Evolutionary conservation across 2,329 filamentous ascomycete genomes (phyloP), one percentile per base, ranked within the genome.

Genomic region (Mariannaea sp.): DNA sequence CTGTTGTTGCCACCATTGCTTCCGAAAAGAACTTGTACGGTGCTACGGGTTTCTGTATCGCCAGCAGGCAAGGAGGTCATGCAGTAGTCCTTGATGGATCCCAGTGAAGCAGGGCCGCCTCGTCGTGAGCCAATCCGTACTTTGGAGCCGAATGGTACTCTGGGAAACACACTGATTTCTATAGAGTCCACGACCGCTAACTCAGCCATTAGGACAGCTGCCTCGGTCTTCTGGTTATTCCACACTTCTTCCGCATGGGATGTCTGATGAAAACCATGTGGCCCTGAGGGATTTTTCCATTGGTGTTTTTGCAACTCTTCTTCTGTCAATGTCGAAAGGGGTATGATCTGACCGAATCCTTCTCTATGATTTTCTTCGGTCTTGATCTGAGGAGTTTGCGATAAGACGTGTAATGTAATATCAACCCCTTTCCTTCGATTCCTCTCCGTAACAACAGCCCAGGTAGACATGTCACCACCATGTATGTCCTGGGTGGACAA

Each of bases 401-500:
- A 47, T 24, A 47, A 39, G 7, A 47, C 44, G 13, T 47, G 44
- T 7, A 47, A 9, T 2, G 44, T 47, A 27, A 39, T 47, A 16
- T 47, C 44, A 20, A 47, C n/a, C 2, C 44, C 33, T 26, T 24
- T 47, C 16, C 39, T 47, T 12, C 44, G 33, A 20, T 47, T 47
- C 7, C 33, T 22, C 16, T 47, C 44, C 6, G 33, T 47, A 14
- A 47, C 16, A 3, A 38, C 12, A 22, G 39, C 26, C 44, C 44
- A 47, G n/a, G 32, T 39, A 3, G 44, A 30, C 44, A 47, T 20
- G 7, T 39, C 24, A n/a, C 24, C 10, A 2, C 44, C 44, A 22
- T 39, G 44, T 10, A 47, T 47, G 44, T 47, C 44, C 8, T 47
- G 33, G 5, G 44, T 38, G 7, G 44, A 47, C 12, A 47, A 12